Conservation (phyloP, 169 alveolate genomes). For the Ophryocystis elektroscirrha region DNA sequence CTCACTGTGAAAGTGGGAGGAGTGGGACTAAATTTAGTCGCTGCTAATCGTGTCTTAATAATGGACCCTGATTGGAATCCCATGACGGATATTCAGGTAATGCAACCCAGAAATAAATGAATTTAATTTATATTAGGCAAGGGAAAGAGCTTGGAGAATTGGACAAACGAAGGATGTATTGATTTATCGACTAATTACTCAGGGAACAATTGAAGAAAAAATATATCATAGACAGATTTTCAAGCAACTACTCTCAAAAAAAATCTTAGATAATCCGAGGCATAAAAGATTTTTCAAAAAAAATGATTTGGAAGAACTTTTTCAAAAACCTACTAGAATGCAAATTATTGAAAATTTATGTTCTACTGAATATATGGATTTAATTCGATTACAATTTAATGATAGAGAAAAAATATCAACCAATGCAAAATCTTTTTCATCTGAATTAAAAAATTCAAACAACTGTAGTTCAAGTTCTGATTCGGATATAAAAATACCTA, state of each 20-base stretch:
- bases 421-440: too few species aligned
- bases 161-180: conserved; percentile 57
- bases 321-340: neutral
- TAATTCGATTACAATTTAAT: too few species aligned
- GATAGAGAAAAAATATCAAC: too few species aligned
- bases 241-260: conserved; percentile 36
- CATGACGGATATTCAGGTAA: conserved; percentile 27
- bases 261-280: conserved; percentile 25
- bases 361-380: too few species aligned
- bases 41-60: conserved; percentile 52
- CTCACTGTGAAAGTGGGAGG: conserved; percentile 60
- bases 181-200: conserved; percentile 46
- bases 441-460: too few species aligned
- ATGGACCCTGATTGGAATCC: conserved; percentile 68
- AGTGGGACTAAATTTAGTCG: conserved; percentile 46
- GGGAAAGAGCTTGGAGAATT: conserved; percentile 57
- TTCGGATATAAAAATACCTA: too few species aligned
- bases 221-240: conserved; percentile 40
- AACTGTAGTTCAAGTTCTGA: too few species aligned
- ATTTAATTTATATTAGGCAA: conserved; percentile 37
- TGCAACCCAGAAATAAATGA: neutral
- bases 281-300: conserved; percentile 24
- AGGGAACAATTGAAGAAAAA: conserved; percentile 45
- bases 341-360: too few species aligned
- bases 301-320: conserved; percentile 15